Evolutionary conservation across 768 basidiomycete species (phyloP), one percentile per base, ranked within the genome.

Genomic region (Lactarius pseudohatsudake): DNA sequence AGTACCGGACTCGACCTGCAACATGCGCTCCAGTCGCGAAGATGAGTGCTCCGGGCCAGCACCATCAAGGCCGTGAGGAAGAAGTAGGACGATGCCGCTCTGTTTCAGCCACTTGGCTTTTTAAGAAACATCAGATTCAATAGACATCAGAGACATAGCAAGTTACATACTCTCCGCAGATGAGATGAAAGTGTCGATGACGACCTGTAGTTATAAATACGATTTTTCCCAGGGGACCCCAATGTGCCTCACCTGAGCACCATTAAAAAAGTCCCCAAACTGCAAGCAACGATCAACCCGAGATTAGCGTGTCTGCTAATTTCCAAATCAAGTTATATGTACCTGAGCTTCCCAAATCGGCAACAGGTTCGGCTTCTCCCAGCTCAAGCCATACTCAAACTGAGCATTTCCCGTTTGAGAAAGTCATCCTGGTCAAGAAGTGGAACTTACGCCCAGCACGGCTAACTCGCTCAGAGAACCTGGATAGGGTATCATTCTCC

Each of bases 231-330:
- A 56, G 22, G 55, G 41, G 26, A n/a, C 15, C 40, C 55, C 26
- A 10, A 71, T 11, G 13, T 56, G 20, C 38, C 74, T 41, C 65
- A 83, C 84, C 76, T 90, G 90, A 13, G 92, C 91, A 2, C 93
- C 93, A 72, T 97, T 96, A 79, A 92, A 91, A 77, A 97, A 97
- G 74, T 96, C 94, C 26, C 94, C 94, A 70, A 95, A 95, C 86
- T 90, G 69, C 11, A 30, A 61, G n/a, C 11, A 57, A 50, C 61
- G 45, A 53, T 57, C 43, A 63, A 62, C 50, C 22, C n/a, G 54
- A 47, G 45, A 66, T 32, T 34, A 41, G n/a, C 26, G 32, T 2
- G 41, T 68, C 62, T 1, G 13, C 11, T 13, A 38, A 50, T 22
- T 20, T 45, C 65, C 57, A 36, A 50, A 26, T 50, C 28, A n/a